phyloP scores from a whole-genome alignment of 371 early-diverging fungal genomes.

The Mucor lusitanicus region DNA sequence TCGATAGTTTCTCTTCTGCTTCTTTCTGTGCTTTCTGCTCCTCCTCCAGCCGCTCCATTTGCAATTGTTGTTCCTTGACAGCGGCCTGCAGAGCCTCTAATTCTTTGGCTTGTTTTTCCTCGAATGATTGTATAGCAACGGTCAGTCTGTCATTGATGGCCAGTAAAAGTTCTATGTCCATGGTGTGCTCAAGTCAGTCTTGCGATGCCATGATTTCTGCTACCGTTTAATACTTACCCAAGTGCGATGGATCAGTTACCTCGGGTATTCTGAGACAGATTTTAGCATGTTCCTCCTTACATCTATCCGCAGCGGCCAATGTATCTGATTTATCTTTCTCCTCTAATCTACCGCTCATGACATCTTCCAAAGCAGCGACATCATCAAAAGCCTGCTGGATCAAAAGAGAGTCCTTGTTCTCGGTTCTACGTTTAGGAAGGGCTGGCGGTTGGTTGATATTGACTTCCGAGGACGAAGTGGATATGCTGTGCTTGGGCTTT shows the following conservation, averaged over 20 bases:
- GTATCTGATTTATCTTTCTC: background rate
- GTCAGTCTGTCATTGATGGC: conserved; percentile 43
- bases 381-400: conserved; percentile 7
- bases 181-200: background rate
- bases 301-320: conserved; percentile 9
- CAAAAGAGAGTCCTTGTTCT: conserved; percentile 1
- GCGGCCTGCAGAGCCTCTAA: background rate
- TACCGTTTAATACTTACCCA: conserved; percentile 31
- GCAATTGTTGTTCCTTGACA: background rate
- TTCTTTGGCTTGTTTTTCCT: conserved; percentile 11
- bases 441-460: background rate
- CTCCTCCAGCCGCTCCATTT: background rate
- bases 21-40: background rate
- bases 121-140: conserved; percentile 22
- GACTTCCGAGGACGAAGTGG: background rate
- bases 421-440: background rate
- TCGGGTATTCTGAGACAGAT: conserved; percentile 38
- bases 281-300: conserved; percentile 29
- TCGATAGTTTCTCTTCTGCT: conserved; percentile 5
- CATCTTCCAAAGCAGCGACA: background rate
- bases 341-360: background rate
- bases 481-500: background rate
- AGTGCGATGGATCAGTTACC: conserved; percentile 33
- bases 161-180: conserved; percentile 27
- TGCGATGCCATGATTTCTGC: background rate